Percentiles rank a stretch among this genome's conserved stretches.
Conservation (phyloP, 805 yeast species). For the Limtongozyma cylindracea region DNA sequence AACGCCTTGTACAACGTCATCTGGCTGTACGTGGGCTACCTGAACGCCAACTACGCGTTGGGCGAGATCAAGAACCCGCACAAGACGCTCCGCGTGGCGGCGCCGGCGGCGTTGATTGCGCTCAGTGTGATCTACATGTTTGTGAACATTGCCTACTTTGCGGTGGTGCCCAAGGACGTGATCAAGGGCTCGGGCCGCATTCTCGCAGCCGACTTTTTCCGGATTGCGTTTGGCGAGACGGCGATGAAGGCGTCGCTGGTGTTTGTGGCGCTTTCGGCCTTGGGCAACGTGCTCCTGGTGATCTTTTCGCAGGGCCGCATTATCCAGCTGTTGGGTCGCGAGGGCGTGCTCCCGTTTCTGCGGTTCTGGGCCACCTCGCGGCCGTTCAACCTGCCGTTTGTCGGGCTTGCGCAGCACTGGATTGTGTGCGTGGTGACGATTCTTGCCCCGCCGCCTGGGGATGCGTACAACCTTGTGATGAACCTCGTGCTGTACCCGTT, state of each 20-base stretch:
- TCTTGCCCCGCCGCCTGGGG: conserved; percentile 61
- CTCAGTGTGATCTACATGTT: conserved; percentile 47
- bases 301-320: conserved; percentile 66
- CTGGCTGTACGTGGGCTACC: conserved; percentile 69
- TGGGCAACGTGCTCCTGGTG: conserved; percentile 65
- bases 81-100: conserved; percentile 42
- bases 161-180: conserved; percentile 50
- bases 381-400: conserved; percentile 52
- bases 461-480: conserved; percentile 61
- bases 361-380: conserved; percentile 40
- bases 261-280: conserved; percentile 58
- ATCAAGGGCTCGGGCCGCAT: conserved; percentile 36
- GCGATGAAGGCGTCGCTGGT: conserved; percentile 58
- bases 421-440: conserved; percentile 48
- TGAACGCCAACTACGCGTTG: conserved; percentile 62
- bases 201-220: conserved; percentile 56
- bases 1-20: conserved; percentile 62
- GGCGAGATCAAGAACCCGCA: conserved; percentile 60
- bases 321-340: conserved; percentile 60
- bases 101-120: conserved; percentile 41
- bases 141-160: conserved; percentile 58
- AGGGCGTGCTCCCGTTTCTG: conserved; percentile 57
- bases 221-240: conserved; percentile 36
- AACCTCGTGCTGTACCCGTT: conserved; percentile 65
- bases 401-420: conserved; percentile 59